Evolutionary conservation across 495 filamentous ascomycete species (phyloP), one percentile per base, ranked within the genome.

Genomic region (Penicillium bovifimosum): DNA sequence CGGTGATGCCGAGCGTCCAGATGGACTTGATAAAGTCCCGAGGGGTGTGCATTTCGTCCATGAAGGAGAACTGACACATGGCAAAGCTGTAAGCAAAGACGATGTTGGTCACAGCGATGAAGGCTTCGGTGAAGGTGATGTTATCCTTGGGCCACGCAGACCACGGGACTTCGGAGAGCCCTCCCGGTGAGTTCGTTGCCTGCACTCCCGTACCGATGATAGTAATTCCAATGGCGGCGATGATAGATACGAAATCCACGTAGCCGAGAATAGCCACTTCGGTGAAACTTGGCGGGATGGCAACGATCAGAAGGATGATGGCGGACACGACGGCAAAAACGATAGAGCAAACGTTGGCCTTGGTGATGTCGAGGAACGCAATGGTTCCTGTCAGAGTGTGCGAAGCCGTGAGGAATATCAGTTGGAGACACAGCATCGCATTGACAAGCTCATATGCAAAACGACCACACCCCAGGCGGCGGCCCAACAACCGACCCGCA

Each of bases 381-480:
- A 90, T 87, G 13, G 80, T 80, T 54, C 86, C 86, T 0, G 83
- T 86, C 41, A 89, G 66, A 51, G 86, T 76, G 61, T 91, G 87
- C 3, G 84, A 86, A 18, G 78, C 86, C 51, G 85, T 83, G 44
- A 87, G 77, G 66, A 90, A 86, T 24, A 83, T 65, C 20, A 89
- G 72, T 56, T 86, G 80, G 24, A 86, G 58, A 9, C 75, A 66
- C 51, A 85, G 80, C 66, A 81, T 82, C 42, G 66, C 61, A 24
- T 79, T 80, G 58, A 84, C 69, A n/a, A 89, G 55, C 56, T 85
- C 81, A 50, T 81, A 82, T 0, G 83, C 84, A 41, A 78, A 73
- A 4, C 51, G 51, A n/a, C 51, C 51, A 34, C 54, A 67, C n/a
- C 83, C 84, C 65, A 80, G 77, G 56, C 38, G 48, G 9, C 11